Percentiles rank a stretch among this genome's conserved stretches.
Conservation (phyloP, 2,329 filamentous ascomycete genomes). For the Tolypocladium inflatum region DNA sequence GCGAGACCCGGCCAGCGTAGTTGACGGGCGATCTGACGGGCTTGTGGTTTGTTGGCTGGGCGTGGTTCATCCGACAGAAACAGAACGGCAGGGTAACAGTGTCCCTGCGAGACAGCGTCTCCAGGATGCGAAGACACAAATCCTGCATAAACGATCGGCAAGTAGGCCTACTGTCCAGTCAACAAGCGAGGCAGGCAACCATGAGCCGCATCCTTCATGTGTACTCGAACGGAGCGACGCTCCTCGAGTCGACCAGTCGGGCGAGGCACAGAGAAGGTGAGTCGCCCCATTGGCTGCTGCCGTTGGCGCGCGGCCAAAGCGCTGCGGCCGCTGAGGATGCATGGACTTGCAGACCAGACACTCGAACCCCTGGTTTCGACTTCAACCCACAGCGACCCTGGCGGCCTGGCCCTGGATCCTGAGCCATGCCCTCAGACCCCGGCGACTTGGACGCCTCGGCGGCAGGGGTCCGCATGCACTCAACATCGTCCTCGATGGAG, state of each 20-base stretch:
- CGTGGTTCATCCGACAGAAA: not conserved
- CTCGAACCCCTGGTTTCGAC: not conserved
- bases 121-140: not conserved
- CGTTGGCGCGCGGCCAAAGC: not conserved
- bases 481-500: not conserved
- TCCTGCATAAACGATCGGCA: not conserved
- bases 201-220: not conserved
- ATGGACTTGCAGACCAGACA: not conserved
- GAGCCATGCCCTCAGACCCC: not conserved
- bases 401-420: not conserved
- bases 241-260: not conserved
- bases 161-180: not conserved
- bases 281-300: not conserved
- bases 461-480: not conserved
- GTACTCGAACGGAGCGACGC: no score
- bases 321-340: not conserved
- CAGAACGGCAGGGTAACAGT: not conserved
- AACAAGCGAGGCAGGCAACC: not conserved
- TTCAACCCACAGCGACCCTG: not conserved
- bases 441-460: not conserved
- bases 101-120: not conserved
- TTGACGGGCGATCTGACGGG: not conserved
- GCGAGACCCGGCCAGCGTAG: not conserved
- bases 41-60: not conserved
- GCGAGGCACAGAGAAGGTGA: not conserved